Conservation (phyloP, 2,329 filamentous ascomycete genomes). For the Beauveria asiatica region DNA sequence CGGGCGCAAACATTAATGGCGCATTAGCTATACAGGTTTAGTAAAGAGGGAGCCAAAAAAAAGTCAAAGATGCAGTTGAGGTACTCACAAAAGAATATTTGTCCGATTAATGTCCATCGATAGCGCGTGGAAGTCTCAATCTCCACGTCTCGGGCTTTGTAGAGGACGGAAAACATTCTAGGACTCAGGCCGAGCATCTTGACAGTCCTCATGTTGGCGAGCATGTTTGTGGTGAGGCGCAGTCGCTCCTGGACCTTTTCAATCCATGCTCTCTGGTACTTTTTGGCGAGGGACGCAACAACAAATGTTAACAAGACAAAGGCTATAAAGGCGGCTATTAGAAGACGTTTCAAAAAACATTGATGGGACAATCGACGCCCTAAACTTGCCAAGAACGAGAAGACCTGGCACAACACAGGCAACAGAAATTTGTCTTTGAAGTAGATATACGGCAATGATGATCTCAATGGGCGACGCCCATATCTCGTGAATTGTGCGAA, state of each 20-base stretch:
- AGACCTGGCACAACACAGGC: slow-evolving; percentile 37
- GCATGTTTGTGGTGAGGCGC: slow-evolving; percentile 19
- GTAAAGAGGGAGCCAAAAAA: background rate
- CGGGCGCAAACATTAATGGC: slow-evolving; percentile 12
- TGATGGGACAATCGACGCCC: no score
- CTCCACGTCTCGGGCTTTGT: slow-evolving; percentile 15
- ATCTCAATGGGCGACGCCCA: slow-evolving; percentile 35
- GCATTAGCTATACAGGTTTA: slow-evolving; percentile 7
- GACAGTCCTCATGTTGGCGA: slow-evolving; percentile 22
- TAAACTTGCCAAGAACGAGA: slow-evolving; percentile 18
- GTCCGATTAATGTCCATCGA: slow-evolving; percentile 15
- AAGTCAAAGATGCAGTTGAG: background rate
- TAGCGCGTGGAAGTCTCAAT: slow-evolving; percentile 16
- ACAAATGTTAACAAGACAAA: slow-evolving; percentile 16
- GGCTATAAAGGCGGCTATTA: background rate
- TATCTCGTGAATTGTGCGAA: slow-evolving; percentile 30
- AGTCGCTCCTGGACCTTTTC: slow-evolving; percentile 23
- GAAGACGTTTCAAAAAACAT: no score
- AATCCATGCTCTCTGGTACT: slow-evolving; percentile 18
- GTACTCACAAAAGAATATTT: background rate
- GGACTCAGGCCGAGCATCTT: slow-evolving; percentile 24
- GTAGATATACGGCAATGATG: slow-evolving; percentile 34
- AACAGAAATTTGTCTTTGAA: slow-evolving; percentile 35
- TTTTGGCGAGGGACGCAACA: slow-evolving; percentile 13
- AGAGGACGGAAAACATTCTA: slow-evolving; percentile 14